These are phyloP conservation scores for Dalbergia cochinchinensis DNA, from an alignment of 306 rosid species.

Conservation along the genomic window DNA sequence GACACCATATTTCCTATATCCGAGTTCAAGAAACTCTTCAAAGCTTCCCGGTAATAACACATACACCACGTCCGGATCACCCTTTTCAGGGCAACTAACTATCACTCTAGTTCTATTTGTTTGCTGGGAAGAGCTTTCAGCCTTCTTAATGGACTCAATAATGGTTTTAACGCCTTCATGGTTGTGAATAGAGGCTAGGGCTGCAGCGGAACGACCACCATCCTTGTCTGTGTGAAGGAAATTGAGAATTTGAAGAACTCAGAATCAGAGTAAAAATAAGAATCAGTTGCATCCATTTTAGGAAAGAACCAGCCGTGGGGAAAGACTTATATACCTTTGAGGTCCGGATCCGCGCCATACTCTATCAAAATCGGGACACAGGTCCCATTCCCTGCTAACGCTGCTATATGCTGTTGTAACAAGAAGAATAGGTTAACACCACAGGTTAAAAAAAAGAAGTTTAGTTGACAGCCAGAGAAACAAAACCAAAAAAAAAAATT, in stretches of 20 bases:
- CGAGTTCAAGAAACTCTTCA: conserved; percentile 72
- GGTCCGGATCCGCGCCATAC: conserved; percentile 72
- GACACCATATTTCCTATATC: conserved; percentile 70
- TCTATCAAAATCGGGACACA: conserved; percentile 75
- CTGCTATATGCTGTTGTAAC: conserved; percentile 77
- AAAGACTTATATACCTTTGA: conserved; percentile 59
- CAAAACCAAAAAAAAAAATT: neutral
- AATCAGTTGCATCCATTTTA: too few species aligned
- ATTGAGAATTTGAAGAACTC: too few species aligned
- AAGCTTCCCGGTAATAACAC: conserved; percentile 72
- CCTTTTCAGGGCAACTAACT: conserved; percentile 75
- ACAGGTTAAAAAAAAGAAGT: neutral
- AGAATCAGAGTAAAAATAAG: too few species aligned
- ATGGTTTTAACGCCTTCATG: too few species aligned
- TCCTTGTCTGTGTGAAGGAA: too few species aligned
- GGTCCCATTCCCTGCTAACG: conserved; percentile 70
- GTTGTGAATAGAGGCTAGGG: too few species aligned
- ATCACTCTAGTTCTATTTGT: conserved; percentile 66
- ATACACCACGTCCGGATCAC: conserved; percentile 63
- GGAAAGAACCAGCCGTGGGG: too few species aligned
- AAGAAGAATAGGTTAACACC: neutral
- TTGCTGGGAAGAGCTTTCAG: conserved; percentile 50
- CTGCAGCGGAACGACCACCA: too few species aligned
- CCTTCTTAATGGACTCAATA: neutral
- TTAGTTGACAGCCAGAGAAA: too few species aligned